A percentile compares a stretch with the other conserved stretches of the same genome.
These are phyloP conservation scores for Collybiopsis luxurians DNA, from an alignment of 768 basidiomycete species.

Conservation along the genomic window DNA sequence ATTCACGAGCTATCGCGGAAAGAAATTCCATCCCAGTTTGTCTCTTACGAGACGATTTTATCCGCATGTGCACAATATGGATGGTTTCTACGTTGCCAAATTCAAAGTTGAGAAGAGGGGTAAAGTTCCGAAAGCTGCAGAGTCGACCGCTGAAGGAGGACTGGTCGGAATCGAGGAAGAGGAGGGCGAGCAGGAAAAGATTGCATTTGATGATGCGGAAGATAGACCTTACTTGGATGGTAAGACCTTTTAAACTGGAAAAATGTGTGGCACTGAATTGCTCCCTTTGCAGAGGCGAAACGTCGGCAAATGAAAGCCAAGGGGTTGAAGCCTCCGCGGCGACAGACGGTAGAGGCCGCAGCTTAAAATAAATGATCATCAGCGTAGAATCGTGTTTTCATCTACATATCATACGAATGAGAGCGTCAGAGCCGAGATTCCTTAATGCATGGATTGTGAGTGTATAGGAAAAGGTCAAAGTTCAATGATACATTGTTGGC, in stretches of 20 bases:
- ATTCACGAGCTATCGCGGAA: constrained; percentile 87
- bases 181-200: constrained; percentile 39
- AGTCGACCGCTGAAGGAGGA: constrained; percentile 26
- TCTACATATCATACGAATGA: too few species aligned
- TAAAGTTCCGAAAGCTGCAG: constrained; percentile 36
- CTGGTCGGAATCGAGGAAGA: constrained; percentile 26
- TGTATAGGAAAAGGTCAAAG: too few species aligned
- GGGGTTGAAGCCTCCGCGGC: constrained; percentile 64
- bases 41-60: constrained; percentile 86
- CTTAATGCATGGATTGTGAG: too few species aligned
- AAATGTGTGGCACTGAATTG: constrained; percentile 3
- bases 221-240: constrained; percentile 79
- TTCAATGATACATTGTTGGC: too few species aligned
- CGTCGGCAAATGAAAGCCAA: constrained; percentile 75
- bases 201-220: constrained; percentile 71
- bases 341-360: constrained; percentile 31
- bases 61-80: constrained; percentile 99
- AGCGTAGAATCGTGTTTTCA: neutral
- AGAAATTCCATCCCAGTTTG: constrained; percentile 79
- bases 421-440: too few species aligned
- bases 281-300: constrained; percentile 53
- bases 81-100: constrained; percentile 98
- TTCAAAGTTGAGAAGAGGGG: constrained; percentile 87
- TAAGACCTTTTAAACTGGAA: constrained; percentile 33
- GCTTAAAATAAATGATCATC: neutral